phyloP scores from a whole-genome alignment of 1,284 basidiomycete species.

The Ceratobasidium sp. region DNA sequence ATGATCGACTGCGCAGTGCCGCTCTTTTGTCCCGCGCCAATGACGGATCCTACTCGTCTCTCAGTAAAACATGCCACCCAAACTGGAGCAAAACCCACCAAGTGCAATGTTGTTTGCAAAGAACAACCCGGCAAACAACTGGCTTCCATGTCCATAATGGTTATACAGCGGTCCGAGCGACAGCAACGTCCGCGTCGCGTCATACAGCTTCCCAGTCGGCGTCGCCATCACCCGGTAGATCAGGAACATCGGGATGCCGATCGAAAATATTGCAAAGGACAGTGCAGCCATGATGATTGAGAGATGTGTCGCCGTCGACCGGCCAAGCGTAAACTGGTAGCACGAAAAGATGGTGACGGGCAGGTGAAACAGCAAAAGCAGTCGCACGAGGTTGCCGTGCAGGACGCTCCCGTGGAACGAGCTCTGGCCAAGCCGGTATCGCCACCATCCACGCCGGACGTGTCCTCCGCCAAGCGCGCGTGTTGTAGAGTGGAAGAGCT shows the following conservation, averaged over 20 bases:
- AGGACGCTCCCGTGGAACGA: conserved; percentile 79
- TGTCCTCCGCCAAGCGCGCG: conserved; percentile 16
- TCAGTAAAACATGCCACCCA: neutral
- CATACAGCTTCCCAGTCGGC: conserved; percentile 89
- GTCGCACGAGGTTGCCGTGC: conserved; percentile 88
- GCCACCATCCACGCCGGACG: conserved; percentile 59
- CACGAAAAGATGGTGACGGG: conserved; percentile 91
- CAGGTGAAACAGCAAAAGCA: conserved; percentile 90
- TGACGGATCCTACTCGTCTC: conserved; percentile 61
- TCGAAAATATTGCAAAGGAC: conserved; percentile 78
- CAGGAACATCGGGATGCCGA: conserved; percentile 77
- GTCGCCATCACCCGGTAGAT: conserved; percentile 78
- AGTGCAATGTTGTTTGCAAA: conserved; percentile 82
- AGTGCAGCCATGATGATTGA: conserved; percentile 75
- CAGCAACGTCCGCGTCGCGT: conserved; percentile 90
- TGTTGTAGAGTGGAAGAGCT: conserved; percentile 10
- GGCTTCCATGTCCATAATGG: conserved; percentile 89
- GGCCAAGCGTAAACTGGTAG: conserved; percentile 77
- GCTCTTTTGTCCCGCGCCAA: conserved; percentile 87
- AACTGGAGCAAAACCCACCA: conserved; percentile 52
- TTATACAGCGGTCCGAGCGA: conserved; percentile 94
- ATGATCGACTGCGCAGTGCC: conserved; percentile 92
- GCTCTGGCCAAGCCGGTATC: conserved; percentile 65
- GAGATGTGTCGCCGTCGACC: conserved; percentile 59
- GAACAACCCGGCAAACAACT: conserved; percentile 83